phyloP scores from a whole-genome alignment of 176 grass and related monocot genomes.

The Poa pratensis region DNA sequence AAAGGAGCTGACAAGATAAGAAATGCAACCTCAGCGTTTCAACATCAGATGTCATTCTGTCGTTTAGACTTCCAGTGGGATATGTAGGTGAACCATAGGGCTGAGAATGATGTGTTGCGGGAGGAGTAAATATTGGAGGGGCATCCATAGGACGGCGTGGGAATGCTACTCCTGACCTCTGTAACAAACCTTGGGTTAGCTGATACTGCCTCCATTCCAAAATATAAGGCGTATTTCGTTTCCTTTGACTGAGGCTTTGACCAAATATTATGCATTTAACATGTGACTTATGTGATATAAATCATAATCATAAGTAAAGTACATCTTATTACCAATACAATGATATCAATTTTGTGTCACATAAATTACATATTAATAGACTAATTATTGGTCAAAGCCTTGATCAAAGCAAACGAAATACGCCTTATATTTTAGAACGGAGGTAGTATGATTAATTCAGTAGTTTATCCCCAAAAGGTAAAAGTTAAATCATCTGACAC shows the following conservation, averaged over 20 bases:
- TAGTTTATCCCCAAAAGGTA: neutral
- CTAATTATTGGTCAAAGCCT: no score
- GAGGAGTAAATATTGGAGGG: slow-evolving; percentile 92
- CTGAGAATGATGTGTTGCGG: slow-evolving; percentile 47
- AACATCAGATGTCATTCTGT: slow-evolving; percentile 54
- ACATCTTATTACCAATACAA: no score
- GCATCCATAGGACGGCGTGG: slow-evolving; percentile 63
- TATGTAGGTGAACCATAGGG: slow-evolving; percentile 58
- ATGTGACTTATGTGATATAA: no score
- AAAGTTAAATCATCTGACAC: neutral
- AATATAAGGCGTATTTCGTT: no score
- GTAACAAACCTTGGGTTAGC: slow-evolving; percentile 38
- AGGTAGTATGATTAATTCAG: neutral
- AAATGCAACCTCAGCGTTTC: slow-evolving; percentile 68
- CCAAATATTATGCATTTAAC: no score
- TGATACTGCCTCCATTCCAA: neutral
- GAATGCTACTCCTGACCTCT: slow-evolving; percentile 90
- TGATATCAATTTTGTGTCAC: no score
- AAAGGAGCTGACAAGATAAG: slow-evolving; percentile 14
- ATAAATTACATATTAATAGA: no score
- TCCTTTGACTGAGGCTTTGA: no score
- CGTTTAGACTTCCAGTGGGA: slow-evolving; percentile 58
- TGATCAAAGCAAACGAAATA: no score
- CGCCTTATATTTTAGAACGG: no score
- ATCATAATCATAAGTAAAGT: no score